Conservation (phyloP, 179 eudicot genomes). For the Beta corolliflora region DNA sequence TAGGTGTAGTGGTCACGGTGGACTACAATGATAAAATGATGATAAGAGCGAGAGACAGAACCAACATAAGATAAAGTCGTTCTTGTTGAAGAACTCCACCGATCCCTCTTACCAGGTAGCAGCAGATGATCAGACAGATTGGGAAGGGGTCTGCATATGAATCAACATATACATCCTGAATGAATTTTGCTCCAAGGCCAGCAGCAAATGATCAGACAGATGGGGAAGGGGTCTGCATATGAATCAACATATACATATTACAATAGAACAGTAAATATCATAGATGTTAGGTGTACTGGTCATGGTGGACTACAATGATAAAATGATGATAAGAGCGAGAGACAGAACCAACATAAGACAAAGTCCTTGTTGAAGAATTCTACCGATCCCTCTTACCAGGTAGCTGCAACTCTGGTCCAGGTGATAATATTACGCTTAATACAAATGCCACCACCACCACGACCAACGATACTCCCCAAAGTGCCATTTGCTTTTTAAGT, state of each 20-base stretch:
- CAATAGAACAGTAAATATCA: background rate
- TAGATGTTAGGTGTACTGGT: background rate
- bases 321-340: background rate
- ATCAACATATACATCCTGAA: background rate
- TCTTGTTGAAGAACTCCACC: background rate
- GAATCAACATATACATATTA: background rate
- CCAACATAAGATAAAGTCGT: background rate
- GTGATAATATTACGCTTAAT: conserved; percentile 9
- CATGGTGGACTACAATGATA: background rate
- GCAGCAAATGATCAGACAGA: conserved; percentile 12
- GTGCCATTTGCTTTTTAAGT: background rate
- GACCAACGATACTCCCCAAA: background rate
- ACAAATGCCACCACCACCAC: background rate
- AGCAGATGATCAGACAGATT: conserved; percentile 4
- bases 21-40: background rate
- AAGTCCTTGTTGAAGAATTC: background rate
- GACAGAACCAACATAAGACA: background rate
- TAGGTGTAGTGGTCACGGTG: background rate
- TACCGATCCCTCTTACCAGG: conserved; percentile 17
- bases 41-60: background rate
- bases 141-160: conserved; percentile 21
- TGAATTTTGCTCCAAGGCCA: conserved; percentile 3
- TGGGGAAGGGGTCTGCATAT: conserved; percentile 19
- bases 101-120: conserved; percentile 21
- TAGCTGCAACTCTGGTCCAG: conserved; percentile 19